These are phyloP conservation scores for Dictyostelium brefeldianum DNA, from an alignment of 78 protist genomes.

Conservation along the genomic window DNA sequence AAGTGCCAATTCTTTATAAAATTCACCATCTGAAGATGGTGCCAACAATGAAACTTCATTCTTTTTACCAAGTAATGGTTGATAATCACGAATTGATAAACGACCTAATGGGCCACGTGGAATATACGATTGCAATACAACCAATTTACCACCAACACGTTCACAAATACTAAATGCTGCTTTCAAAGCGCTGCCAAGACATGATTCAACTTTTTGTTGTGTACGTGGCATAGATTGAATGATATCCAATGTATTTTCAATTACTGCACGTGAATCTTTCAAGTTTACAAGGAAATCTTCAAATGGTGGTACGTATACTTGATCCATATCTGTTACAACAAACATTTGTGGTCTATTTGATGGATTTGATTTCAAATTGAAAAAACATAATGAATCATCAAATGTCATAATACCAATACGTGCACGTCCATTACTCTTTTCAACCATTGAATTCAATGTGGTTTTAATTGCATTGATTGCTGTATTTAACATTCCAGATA, in stretches of 20 bases:
- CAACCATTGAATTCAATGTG: conserved; percentile 56
- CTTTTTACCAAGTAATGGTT: conserved; percentile 62
- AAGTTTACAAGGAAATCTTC: conserved; percentile 82
- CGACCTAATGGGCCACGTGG: conserved; percentile 82
- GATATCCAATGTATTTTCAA: conserved; percentile 40
- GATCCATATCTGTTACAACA: conserved; percentile 82
- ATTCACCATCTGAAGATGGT: conserved; percentile 56
- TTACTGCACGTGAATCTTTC: conserved; percentile 31
- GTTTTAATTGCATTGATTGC: conserved; percentile 76
- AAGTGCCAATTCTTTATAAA: conserved; percentile 85
- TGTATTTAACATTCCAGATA: conserved; percentile 81
- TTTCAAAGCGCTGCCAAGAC: conserved; percentile 75
- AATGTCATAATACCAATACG: conserved; percentile 83
- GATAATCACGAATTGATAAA: conserved; percentile 67
- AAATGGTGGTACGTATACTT: conserved; percentile 67
- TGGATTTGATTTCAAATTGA: conserved; percentile 48
- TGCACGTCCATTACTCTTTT: conserved; percentile 56
- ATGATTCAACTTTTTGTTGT: conserved; percentile 73
- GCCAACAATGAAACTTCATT: conserved; percentile 69
- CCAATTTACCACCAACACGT: conserved; percentile 79
- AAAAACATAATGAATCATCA: conserved; percentile 81
- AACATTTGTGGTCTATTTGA: conserved; percentile 78
- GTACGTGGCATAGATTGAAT: conserved; percentile 55
- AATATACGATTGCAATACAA: conserved; percentile 64
- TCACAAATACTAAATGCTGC: conserved; percentile 62